phyloP scores from a whole-genome alignment of 2,329 filamentous ascomycete species.

The Beauveria brongniartii region DNA sequence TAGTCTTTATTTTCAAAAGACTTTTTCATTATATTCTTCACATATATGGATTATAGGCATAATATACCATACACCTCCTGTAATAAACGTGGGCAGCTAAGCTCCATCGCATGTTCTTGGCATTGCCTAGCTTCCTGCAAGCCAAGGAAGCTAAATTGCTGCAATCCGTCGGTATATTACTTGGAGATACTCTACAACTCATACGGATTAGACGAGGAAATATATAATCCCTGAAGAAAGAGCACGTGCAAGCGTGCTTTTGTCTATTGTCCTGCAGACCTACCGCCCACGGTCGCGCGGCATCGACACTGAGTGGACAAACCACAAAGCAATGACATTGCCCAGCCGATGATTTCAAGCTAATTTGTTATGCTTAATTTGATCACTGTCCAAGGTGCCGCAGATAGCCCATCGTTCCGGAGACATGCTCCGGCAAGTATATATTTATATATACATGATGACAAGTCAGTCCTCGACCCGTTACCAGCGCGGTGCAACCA shows the following conservation, averaged over 20 bases:
- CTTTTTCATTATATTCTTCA: no score
- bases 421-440: not conserved
- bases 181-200: no score
- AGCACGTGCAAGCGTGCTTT: not conserved
- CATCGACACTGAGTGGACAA: conserved; percentile 1
- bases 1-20: no score
- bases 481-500: not conserved
- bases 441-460: not conserved
- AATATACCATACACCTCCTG: not conserved
- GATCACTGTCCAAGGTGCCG: not conserved
- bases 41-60: no score
- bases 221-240: not conserved
- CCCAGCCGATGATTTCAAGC: not conserved
- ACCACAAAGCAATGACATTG: not conserved
- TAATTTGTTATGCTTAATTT: not conserved
- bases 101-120: not conserved
- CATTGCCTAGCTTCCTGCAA: not conserved
- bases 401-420: not conserved
- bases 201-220: not conserved
- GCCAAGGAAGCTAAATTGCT: conserved; percentile 3
- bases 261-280: not conserved
- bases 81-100: not conserved
- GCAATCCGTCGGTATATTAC: not conserved
- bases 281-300: conserved; percentile 7
- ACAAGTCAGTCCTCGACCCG: not conserved